Conservation (phyloP, 2,329 filamentous ascomycete species). For the Colletotrichum nymphaeae region DNA sequence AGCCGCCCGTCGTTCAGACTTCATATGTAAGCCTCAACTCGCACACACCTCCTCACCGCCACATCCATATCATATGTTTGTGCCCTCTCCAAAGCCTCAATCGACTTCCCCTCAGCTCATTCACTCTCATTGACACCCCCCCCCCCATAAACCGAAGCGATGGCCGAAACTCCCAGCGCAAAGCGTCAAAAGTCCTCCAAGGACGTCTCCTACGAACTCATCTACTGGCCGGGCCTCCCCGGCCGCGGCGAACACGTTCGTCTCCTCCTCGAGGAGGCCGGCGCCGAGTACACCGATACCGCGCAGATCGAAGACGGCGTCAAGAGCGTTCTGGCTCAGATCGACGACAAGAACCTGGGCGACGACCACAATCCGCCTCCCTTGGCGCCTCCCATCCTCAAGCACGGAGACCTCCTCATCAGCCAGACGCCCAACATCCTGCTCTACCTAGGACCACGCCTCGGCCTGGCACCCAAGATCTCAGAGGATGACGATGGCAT, state of each 20-base stretch:
- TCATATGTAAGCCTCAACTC: not conserved
- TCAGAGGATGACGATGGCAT: slow-evolving; percentile 55
- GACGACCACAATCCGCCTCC: slow-evolving; percentile 71
- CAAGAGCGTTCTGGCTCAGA: slow-evolving; percentile 58
- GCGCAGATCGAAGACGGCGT: slow-evolving; percentile 61
- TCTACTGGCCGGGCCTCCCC: slow-evolving; percentile 79
- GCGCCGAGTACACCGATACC: slow-evolving; percentile 72
- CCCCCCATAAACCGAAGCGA: not conserved
- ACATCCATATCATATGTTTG: not conserved
- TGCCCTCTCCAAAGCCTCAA: not conserved
- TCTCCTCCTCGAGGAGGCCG: slow-evolving; percentile 76
- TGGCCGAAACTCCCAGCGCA: slow-evolving; percentile 35
- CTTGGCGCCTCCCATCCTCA: slow-evolving; percentile 75
- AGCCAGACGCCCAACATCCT: slow-evolving; percentile 80
- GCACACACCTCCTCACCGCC: not conserved
- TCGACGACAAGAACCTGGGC: slow-evolving; percentile 57
- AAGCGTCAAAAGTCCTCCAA: slow-evolving; percentile 50
- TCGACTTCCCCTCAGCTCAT: not conserved
- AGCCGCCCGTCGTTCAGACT: slow-evolving; percentile 2
- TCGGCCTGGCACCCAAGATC: slow-evolving; percentile 65
- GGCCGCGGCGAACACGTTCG: slow-evolving; percentile 82
- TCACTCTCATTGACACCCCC: too few relatives aligned
- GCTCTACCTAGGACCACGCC: slow-evolving; percentile 72
- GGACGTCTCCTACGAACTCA: slow-evolving; percentile 67
- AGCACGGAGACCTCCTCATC: slow-evolving; percentile 70